Conservation (phyloP, 805 yeast species). For the Yamadazyma takamatsuzukensis region DNA sequence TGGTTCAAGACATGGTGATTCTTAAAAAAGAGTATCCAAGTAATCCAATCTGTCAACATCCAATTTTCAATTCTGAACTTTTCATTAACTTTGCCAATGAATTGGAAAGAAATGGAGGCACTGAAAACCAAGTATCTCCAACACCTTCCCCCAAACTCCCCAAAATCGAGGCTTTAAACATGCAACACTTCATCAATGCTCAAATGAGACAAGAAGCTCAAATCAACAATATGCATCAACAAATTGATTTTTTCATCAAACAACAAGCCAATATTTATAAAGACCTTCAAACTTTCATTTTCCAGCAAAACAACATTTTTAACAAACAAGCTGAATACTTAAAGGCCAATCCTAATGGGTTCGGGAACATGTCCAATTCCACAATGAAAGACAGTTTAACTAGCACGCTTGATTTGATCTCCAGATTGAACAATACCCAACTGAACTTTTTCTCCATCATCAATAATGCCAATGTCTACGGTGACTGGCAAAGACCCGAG, state of each 20-base stretch:
- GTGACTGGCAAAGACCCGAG: background rate
- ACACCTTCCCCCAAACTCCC: background rate
- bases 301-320: slow-evolving; percentile 15
- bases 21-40: slow-evolving; percentile 18
- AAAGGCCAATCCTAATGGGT: slow-evolving; percentile 14
- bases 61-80: slow-evolving; percentile 18
- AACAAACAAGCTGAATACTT: slow-evolving; percentile 15
- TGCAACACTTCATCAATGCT: slow-evolving; percentile 2
- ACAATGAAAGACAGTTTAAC: slow-evolving; percentile 14
- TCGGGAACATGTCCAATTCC: slow-evolving; percentile 3
- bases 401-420: slow-evolving; percentile 16
- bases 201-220: slow-evolving; percentile 7
- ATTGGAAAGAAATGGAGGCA: slow-evolving; percentile 8
- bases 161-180: background rate
- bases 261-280: slow-evolving; percentile 12
- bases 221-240: slow-evolving; percentile 12
- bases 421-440: slow-evolving; percentile 11
- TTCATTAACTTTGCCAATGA: slow-evolving; percentile 16
- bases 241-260: slow-evolving; percentile 9
- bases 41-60: slow-evolving; percentile 21
- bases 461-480: slow-evolving; percentile 1
- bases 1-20: slow-evolving; percentile 30
- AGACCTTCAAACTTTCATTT: slow-evolving; percentile 13
- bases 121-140: slow-evolving; percentile 6
- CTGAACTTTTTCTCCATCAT: slow-evolving; percentile 6